phyloP scores from a whole-genome alignment of 2,329 filamentous ascomycete species.

The Penicillium sp. region DNA sequence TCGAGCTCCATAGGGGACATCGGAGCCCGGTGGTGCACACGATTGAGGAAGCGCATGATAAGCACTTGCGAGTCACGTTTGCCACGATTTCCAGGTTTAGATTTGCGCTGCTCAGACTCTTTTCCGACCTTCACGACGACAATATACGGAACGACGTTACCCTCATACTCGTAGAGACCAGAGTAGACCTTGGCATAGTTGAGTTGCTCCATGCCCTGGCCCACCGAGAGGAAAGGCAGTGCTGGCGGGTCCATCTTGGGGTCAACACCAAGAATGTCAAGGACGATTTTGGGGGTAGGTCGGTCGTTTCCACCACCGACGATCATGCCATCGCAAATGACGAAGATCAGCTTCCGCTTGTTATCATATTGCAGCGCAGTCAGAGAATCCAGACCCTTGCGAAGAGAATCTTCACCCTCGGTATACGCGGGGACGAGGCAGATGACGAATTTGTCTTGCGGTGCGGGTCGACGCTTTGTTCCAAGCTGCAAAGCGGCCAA shows the following conservation, averaged over 20 bases:
- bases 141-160: slow-evolving; percentile 94
- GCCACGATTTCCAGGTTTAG: slow-evolving; percentile 95
- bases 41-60: slow-evolving; percentile 96
- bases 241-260: slow-evolving; percentile 95
- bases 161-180: slow-evolving; percentile 94
- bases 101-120: slow-evolving; percentile 86
- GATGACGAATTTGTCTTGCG: slow-evolving; percentile 98
- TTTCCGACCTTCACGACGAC: slow-evolving; percentile 98
- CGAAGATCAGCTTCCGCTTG: slow-evolving; percentile 91
- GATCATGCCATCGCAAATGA: slow-evolving; percentile 99
- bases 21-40: slow-evolving; percentile 88
- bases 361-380: slow-evolving; percentile 96
- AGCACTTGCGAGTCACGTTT: slow-evolving; percentile 98
- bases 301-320: slow-evolving; percentile 97
- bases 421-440: slow-evolving; percentile 98
- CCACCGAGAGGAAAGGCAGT: slow-evolving; percentile 91
- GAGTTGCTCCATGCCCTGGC: slow-evolving; percentile 84
- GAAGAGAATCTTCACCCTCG: slow-evolving; percentile 91
- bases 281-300: slow-evolving; percentile 90
- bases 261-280: slow-evolving; percentile 96
- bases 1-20: slow-evolving; percentile 97
- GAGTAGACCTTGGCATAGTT: slow-evolving; percentile 99
- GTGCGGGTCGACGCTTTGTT: slow-evolving; percentile 82
- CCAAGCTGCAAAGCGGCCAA: slow-evolving; percentile 90
- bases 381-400: slow-evolving; percentile 91